phyloP scores from a whole-genome alignment of 345 rosid species.

The Citrus glauca region DNA sequence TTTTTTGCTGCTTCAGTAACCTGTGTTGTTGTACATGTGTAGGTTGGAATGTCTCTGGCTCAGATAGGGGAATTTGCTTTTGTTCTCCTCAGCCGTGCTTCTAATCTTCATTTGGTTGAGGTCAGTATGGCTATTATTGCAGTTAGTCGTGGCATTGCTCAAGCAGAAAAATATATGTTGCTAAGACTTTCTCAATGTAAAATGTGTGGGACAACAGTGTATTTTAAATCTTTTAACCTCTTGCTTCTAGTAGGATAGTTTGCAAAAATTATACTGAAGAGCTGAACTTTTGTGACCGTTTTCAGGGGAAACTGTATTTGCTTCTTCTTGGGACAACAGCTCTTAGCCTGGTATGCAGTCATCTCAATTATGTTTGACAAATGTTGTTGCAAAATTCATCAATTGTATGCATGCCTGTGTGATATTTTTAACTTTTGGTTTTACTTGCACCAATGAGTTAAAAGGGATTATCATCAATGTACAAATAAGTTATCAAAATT shows the following conservation, averaged over 20 bases:
- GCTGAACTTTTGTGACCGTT: background rate
- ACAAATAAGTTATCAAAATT: background rate
- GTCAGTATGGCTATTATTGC: slow-evolving; percentile 28
- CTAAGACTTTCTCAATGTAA: background rate
- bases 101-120: slow-evolving; percentile 91
- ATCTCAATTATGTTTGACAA: background rate
- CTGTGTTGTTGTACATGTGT: slow-evolving; percentile 10
- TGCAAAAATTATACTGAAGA: background rate
- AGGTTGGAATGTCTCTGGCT: slow-evolving; percentile 93
- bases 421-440: background rate
- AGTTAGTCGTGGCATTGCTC: background rate
- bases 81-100: slow-evolving; percentile 92
- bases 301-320: slow-evolving; percentile 76
- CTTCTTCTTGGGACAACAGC: slow-evolving; percentile 96
- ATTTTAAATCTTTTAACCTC: background rate
- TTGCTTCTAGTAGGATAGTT: background rate
- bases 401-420: background rate
- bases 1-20: slow-evolving; percentile 4
- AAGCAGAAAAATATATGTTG: background rate
- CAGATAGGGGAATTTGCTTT: slow-evolving; percentile 97
- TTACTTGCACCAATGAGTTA: background rate
- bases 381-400: background rate
- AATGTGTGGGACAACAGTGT: background rate
- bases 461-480: background rate
- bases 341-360: slow-evolving; percentile 47